Evolutionary conservation across 2,329 filamentous ascomycete genomes (phyloP).

Genomic region (Fusarium phyllophilum): DNA sequence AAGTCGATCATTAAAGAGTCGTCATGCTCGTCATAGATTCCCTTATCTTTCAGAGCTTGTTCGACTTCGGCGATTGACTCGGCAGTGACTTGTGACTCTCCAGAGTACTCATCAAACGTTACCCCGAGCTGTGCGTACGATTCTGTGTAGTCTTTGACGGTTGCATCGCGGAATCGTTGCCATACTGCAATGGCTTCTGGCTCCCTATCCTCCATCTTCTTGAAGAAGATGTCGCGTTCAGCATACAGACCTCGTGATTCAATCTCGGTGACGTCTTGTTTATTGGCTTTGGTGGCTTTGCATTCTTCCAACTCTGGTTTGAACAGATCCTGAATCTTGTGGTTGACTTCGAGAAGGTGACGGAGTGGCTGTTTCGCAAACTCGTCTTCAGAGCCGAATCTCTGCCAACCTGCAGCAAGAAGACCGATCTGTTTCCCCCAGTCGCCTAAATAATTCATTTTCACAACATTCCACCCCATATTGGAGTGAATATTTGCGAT

Average conservation of each 20-base stretch:
- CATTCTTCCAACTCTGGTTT: slow-evolving; percentile 69
- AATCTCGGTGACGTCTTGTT: slow-evolving; percentile 51
- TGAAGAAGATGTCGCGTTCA: slow-evolving; percentile 66
- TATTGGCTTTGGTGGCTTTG: slow-evolving; percentile 57
- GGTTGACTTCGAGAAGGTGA: slow-evolving; percentile 75
- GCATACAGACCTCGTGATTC: slow-evolving; percentile 54
- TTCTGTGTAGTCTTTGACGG: slow-evolving; percentile 63
- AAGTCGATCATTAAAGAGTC: slow-evolving; percentile 77
- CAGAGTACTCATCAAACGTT: slow-evolving; percentile 69
- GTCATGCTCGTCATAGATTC: slow-evolving; percentile 71
- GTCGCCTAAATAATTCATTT: slow-evolving; percentile 78
- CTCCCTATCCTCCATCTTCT: slow-evolving; percentile 68
- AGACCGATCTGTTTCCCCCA: slow-evolving; percentile 77
- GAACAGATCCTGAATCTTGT: slow-evolving; percentile 71
- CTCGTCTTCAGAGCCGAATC: slow-evolving; percentile 72
- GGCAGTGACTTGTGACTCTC: slow-evolving; percentile 67
- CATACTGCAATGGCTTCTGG: slow-evolving; percentile 62
- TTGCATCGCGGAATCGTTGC: slow-evolving; percentile 64
- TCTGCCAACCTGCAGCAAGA: slow-evolving; percentile 72
- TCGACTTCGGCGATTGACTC: slow-evolving; percentile 69
- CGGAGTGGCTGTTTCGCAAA: slow-evolving; percentile 72
- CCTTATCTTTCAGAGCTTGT: slow-evolving; percentile 65
- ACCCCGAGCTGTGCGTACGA: slow-evolving; percentile 67
- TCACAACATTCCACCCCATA: slow-evolving; percentile 74
- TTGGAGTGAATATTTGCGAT: slow-evolving; percentile 71